These are phyloP conservation scores for Lagenaria siceraria DNA, from an alignment of 306 rosid species.

Conservation along the genomic window DNA sequence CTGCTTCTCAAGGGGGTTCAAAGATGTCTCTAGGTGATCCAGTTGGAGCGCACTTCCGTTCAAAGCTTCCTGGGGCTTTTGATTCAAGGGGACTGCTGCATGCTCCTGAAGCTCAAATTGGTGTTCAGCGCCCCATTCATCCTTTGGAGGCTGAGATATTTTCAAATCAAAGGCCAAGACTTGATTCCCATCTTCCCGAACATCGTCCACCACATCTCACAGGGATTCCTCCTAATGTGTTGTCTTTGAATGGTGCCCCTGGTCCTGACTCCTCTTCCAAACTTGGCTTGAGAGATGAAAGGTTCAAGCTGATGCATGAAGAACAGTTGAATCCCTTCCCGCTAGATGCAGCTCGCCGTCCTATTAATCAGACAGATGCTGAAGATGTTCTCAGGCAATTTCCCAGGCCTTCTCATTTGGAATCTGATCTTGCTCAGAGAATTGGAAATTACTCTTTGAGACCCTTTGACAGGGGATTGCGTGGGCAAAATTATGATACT, in stretches of 20 bases:
- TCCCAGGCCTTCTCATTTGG: constrained; percentile 40
- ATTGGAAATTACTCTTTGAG: constrained; percentile 35
- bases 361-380: constrained; percentile 38
- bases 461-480: constrained; percentile 34
- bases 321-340: constrained; percentile 25
- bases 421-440: constrained; percentile 44
- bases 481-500: constrained; percentile 22
- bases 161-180: constrained; percentile 19
- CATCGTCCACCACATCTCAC: constrained; percentile 23
- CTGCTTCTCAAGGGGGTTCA: constrained; percentile 35
- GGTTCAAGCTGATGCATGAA: constrained; percentile 43
- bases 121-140: constrained; percentile 20
- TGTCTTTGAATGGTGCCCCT: constrained; percentile 24
- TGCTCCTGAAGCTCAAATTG: constrained; percentile 37
- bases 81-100: constrained; percentile 42
- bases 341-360: constrained; percentile 21
- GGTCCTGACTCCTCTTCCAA: constrained; percentile 22
- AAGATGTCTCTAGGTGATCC: constrained; percentile 30
- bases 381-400: constrained; percentile 57
- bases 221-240: constrained; percentile 12
- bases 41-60: constrained; percentile 35
- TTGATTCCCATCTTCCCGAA: constrained; percentile 16
- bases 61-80: constrained; percentile 33
- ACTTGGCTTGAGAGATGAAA: constrained; percentile 48
- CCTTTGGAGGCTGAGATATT: constrained; percentile 17